phyloP scores from a whole-genome alignment of 2,329 filamentous ascomycete species.

The Colletotrichum liriopes region DNA sequence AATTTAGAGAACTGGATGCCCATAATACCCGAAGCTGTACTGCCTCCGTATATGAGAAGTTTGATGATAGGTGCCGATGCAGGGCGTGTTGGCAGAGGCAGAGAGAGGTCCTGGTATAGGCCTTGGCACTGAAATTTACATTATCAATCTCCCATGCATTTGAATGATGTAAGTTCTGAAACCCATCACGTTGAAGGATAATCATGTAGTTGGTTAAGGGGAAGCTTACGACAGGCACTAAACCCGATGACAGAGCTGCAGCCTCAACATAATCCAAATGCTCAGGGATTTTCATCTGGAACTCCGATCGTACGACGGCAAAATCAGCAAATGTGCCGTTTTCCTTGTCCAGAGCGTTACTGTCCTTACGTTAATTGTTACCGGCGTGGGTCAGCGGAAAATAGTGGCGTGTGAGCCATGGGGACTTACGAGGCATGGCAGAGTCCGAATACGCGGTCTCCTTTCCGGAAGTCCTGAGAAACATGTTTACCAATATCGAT shows the following conservation, averaged over 20 bases:
- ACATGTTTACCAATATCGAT: not conserved
- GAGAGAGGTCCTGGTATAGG: slow-evolving; percentile 60
- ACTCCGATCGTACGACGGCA: not conserved
- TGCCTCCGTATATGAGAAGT: slow-evolving; percentile 62
- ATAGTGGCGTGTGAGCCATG: no score
- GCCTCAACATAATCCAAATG: not conserved
- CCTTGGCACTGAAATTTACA: slow-evolving; percentile 56
- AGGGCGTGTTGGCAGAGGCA: not conserved
- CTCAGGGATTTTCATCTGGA: not conserved
- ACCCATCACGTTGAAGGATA: no score
- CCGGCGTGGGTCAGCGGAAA: no score
- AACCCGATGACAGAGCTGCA: not conserved
- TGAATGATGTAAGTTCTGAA: no score
- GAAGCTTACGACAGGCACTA: not conserved
- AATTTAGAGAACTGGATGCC: slow-evolving; percentile 61
- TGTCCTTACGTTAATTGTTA: not conserved
- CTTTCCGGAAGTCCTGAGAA: not conserved
- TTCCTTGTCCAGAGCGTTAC: not conserved
- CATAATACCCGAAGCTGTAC: slow-evolving; percentile 70
- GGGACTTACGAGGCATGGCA: not conserved
- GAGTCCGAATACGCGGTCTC: not conserved
- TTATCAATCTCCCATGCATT: not conserved
- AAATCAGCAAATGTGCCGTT: not conserved
- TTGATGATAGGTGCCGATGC: not conserved
- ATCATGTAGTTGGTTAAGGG: no score